Conservation (phyloP, 208 protist genomes). For the Wallacemonas sp. region DNA sequence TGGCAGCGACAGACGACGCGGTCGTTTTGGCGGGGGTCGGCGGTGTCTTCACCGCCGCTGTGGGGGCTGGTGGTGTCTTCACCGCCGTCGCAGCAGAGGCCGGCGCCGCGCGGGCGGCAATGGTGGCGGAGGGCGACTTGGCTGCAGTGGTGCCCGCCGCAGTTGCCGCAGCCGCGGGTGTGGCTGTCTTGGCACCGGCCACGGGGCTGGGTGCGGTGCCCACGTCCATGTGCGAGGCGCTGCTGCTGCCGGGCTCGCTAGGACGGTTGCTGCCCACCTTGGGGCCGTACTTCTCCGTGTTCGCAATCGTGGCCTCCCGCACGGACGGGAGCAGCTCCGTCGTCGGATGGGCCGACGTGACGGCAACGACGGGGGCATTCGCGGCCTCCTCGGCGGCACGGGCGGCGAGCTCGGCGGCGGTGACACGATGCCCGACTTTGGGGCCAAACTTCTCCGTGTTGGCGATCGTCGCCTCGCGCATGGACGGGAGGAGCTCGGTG, state of each 20-base stretch:
- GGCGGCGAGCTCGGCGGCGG: constrained; percentile 12
- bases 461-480: constrained; percentile 22
- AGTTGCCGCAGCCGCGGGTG: constrained; percentile 1
- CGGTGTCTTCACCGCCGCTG: neutral
- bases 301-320: constrained; percentile 22
- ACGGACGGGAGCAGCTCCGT: constrained; percentile 12
- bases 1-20: too few species aligned
- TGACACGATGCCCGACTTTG: constrained; percentile 18
- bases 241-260: neutral
- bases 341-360: neutral
- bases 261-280: constrained; percentile 13
- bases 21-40: neutral
- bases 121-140: neutral
- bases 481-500: constrained; percentile 12
- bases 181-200: neutral
- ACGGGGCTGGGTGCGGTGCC: neutral
- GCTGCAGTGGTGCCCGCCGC: neutral
- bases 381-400: constrained; percentile 9
- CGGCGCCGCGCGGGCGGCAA: too few species aligned
- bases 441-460: constrained; percentile 25
- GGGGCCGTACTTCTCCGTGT: constrained; percentile 19
- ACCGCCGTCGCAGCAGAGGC: neutral
- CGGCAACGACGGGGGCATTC: neutral
- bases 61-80: neutral
- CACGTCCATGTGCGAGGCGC: neutral